phyloP scores from a whole-genome alignment of 2,329 filamentous ascomycete genomes.

The Cladophialophora psammophila region DNA sequence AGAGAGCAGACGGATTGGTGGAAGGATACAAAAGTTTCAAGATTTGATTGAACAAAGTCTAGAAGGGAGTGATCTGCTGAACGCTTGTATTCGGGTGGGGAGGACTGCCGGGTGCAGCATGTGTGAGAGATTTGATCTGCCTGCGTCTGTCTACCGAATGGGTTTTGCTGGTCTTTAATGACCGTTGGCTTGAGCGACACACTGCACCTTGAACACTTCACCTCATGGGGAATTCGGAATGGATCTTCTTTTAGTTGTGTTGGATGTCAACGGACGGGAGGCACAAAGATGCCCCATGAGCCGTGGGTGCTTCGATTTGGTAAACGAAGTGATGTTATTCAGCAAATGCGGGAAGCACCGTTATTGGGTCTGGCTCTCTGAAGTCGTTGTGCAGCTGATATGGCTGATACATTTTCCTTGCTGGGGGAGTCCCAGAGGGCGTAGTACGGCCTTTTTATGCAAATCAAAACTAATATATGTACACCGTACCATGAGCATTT shows the following conservation, averaged over 20 bases:
- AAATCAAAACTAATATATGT: too few species aligned
- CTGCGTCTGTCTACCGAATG: not conserved
- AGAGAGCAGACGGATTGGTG: conserved; percentile 78
- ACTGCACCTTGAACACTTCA: not conserved
- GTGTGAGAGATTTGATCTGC: not conserved
- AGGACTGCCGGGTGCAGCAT: not conserved
- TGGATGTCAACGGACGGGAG: not conserved
- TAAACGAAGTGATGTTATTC: not conserved
- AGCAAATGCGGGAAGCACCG: not conserved
- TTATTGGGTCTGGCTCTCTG: not conserved
- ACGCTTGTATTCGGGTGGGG: not conserved
- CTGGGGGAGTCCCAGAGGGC: not conserved
- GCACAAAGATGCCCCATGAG: not conserved
- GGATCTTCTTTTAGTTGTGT: not conserved
- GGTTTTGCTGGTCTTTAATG: not conserved
- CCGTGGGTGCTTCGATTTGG: not conserved
- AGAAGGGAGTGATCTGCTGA: not conserved
- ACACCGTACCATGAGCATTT: too few species aligned
- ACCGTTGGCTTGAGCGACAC: not conserved
- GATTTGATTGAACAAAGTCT: conserved; percentile 48
- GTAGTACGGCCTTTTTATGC: too few species aligned
- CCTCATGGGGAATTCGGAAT: not conserved
- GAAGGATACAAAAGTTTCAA: conserved; percentile 77
- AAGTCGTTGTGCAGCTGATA: not conserved
- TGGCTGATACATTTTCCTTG: not conserved